Base-by-base conservation (phyloP, 1,284 basidiomycete genomes). In the Clitocybe nebularis region DNA sequence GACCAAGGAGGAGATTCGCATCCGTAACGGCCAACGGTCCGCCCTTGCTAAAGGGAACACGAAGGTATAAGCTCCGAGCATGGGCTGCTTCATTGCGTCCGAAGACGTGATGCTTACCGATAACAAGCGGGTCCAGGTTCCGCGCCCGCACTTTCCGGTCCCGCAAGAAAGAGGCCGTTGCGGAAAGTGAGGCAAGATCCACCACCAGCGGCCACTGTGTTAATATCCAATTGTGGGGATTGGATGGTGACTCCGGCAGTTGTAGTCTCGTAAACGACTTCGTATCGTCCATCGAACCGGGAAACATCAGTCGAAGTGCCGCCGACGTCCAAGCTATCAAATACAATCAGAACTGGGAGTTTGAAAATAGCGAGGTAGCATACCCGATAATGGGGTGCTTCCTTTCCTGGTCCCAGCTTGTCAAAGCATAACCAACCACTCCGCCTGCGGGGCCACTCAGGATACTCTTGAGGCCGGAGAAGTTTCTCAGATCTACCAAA, bases 281-380 rank as follows among this genome's bases (percentile, higher is more conserved):
- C 91, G 58, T 90, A 94, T 19, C 81, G 71, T 0, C 92, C 92
- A 17, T 83, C 86, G 58, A 83, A 95, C 7, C 93, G 77, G 3
- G 89, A 92, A 0, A 96, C 92, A 56, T 96, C 93, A 0, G 91
- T 94, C 0, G 83, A 87, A 0, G 93, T 96, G 0, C 93, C 93
- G 3, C 92, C 92, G 46, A 83, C 84, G 53, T 91, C 88, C 41
- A 88, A 61, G 2, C 83, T 86, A 37, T 32, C 14, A 47, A 41
- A 14, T 38, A 16, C 32, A 25, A 5, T 16, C 39, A 8, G 35
- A 33, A 35, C 4, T 43, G 13, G 9, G 20, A 17, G 8, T 17
- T 9, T 37, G 35, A 24, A 29, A 17, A 5, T 34, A 14, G 17
- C 41, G 10, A 14, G 20, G n/a, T 44, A 26, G 64, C 75, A 26